Evolutionary conservation across 129 eudicot genomes (phyloP).

Genomic region (Pittosporum tobira): DNA sequence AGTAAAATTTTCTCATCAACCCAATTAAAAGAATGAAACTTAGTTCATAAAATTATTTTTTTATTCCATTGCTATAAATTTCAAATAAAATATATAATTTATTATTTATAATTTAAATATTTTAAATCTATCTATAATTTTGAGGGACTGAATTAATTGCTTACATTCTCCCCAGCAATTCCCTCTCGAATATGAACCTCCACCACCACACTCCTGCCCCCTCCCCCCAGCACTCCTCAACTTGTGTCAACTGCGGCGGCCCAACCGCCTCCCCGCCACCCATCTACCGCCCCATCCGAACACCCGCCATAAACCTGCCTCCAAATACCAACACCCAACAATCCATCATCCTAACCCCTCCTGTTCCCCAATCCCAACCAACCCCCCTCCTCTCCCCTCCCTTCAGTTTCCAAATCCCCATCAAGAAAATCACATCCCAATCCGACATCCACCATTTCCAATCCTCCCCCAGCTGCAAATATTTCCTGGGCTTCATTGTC

Average conservation of each 20-base stretch:
- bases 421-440: slow-evolving; percentile 56
- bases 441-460: slow-evolving; percentile 54
- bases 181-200: not conserved
- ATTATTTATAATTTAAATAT: too few relatives aligned
- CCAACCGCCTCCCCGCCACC: slow-evolving; percentile 62
- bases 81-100: too few relatives aligned
- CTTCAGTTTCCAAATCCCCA: slow-evolving; percentile 51
- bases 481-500: slow-evolving; percentile 74
- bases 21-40: too few relatives aligned
- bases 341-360: slow-evolving; percentile 68
- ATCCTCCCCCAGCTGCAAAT: slow-evolving; percentile 35
- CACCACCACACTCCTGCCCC: slow-evolving; percentile 18
- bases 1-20: too few relatives aligned
- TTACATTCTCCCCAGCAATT: not conserved
- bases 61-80: too few relatives aligned
- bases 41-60: too few relatives aligned
- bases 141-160: too few relatives aligned
- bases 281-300: slow-evolving; percentile 64
- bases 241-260: slow-evolving; percentile 86
- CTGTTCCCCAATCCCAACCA: slow-evolving; percentile 63
- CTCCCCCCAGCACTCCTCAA: slow-evolving; percentile 23
- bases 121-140: too few relatives aligned
- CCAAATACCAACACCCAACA: slow-evolving; percentile 45
- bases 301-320: slow-evolving; percentile 70
- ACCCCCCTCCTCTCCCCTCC: slow-evolving; percentile 45